Evolutionary conservation across 495 filamentous ascomycete genomes (phyloP), one percentile per base, ranked within the genome.

Genomic region (Lineolata rhizophorae): DNA sequence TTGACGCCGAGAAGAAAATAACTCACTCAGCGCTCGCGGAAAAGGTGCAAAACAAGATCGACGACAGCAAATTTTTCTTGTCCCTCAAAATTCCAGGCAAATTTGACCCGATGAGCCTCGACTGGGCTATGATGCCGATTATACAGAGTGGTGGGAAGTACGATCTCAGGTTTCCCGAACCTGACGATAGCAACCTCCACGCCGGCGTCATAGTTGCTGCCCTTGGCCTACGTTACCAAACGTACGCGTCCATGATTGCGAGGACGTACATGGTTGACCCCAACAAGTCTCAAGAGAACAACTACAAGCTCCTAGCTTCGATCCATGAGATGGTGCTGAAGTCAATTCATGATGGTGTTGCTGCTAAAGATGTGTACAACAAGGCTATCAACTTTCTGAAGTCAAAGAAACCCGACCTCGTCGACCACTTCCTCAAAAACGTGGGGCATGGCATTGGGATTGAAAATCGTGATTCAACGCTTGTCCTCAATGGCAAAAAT

Each of bases 261-360:
- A 70, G 87, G 40, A 95, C 87, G 24, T 99, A 87, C 50, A 59
- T 99, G 40, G 90, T 99, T 19, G 87, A 94, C 48, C 87, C 87
- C 20, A 95, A 81, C 53, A 92, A 91, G 47, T 67, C 73, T 1
- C 85, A 94, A 47, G 90, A 94, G 54, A 72, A 62, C 47, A 85
- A 82, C 48, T 99, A 99, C 60, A 84, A 81, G 39, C 62, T 93
- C n/a, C 58, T 99, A n/a, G 57, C 83, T 12, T 66, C 62, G 21
- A 63, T 95, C 14, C 84, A 93, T 46, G 82, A 83, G 39, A 51
- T 71, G 3, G 66, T 93, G n/a, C 60, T 95, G 37, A 84, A 81
- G 40, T 77, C 85, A 43, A 70, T 94, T 30, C 70, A 79, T 16
- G 85, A 95, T 45, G 90, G 90, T 20, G 78, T 72, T 5, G 58